Conservation (phyloP, 208 protist species). For the Naegleria lovaniensis region DNA sequence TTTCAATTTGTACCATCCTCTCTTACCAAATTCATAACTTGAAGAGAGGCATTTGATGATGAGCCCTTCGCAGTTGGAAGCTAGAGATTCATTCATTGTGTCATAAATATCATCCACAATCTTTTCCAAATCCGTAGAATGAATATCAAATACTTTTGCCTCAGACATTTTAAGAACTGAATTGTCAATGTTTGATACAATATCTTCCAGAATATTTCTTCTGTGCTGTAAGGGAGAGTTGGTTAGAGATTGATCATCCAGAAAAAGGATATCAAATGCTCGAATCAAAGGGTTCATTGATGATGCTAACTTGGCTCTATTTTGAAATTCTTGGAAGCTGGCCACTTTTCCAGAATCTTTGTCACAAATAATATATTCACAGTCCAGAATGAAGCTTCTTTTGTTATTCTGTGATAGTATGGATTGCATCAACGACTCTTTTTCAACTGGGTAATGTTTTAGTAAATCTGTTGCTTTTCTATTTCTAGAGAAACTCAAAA, state of each 20-base stretch:
- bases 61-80: slow-evolving; percentile 85
- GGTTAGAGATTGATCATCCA: slow-evolving; percentile 87
- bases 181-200: not conserved
- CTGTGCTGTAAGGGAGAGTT: slow-evolving; percentile 68
- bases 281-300: not conserved
- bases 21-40: slow-evolving; percentile 90
- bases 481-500: not conserved
- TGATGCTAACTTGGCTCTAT: slow-evolving; percentile 35
- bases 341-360: slow-evolving; percentile 73
- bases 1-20: slow-evolving; percentile 97
- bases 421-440: not conserved
- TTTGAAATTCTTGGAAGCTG: slow-evolving; percentile 87
- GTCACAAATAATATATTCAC: slow-evolving; percentile 94
- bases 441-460: not conserved
- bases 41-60: slow-evolving; percentile 95
- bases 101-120: slow-evolving; percentile 79
- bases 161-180: slow-evolving; percentile 44
- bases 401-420: slow-evolving; percentile 41
- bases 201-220: slow-evolving; percentile 59
- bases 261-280: slow-evolving; percentile 97
- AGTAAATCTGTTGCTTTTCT: not conserved
- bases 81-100: slow-evolving; percentile 88
- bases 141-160: slow-evolving; percentile 57
- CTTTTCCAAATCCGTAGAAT: slow-evolving; percentile 77
- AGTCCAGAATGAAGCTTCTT: slow-evolving; percentile 95